phyloP scores from a whole-genome alignment of 495 filamentous ascomycete species.

The Cryomyces antarcticus region DNA sequence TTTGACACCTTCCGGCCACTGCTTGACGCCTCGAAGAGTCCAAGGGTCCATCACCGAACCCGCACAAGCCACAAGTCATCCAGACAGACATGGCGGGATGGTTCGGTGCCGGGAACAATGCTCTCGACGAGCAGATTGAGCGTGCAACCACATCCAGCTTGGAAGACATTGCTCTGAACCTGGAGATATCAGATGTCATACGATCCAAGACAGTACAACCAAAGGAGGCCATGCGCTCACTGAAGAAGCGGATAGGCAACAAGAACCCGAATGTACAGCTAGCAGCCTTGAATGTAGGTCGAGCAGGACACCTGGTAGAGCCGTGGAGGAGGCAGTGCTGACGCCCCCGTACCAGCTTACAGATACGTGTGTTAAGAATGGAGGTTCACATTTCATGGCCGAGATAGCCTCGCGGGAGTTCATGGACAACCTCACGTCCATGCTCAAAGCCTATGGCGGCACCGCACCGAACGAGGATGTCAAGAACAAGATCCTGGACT shows the following conservation, averaged over 20 bases:
- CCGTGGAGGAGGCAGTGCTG: background rate
- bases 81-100: constrained; percentile 52
- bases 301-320: background rate
- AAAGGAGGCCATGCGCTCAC: constrained; percentile 88
- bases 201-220: constrained; percentile 91
- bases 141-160: constrained; percentile 83
- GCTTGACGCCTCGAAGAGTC: too few species aligned
- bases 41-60: too few species aligned
- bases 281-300: constrained; percentile 64
- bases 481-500: constrained; percentile 69
- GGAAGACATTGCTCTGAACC: constrained; percentile 91
- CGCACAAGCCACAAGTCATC: too few species aligned
- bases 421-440: constrained; percentile 86
- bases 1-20: too few species aligned
- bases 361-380: constrained; percentile 97
- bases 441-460: constrained; percentile 60
- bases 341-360: constrained; percentile 36
- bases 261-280: constrained; percentile 93
- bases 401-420: constrained; percentile 95
- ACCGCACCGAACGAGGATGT: constrained; percentile 68
- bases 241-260: constrained; percentile 85
- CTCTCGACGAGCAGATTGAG: constrained; percentile 91
- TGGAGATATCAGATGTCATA: constrained; percentile 93
- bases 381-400: constrained; percentile 81
- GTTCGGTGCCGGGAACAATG: constrained; percentile 62